Conservation (phyloP, 2,329 filamentous ascomycete species). For the Fusarium pseudoanthophilum region DNA sequence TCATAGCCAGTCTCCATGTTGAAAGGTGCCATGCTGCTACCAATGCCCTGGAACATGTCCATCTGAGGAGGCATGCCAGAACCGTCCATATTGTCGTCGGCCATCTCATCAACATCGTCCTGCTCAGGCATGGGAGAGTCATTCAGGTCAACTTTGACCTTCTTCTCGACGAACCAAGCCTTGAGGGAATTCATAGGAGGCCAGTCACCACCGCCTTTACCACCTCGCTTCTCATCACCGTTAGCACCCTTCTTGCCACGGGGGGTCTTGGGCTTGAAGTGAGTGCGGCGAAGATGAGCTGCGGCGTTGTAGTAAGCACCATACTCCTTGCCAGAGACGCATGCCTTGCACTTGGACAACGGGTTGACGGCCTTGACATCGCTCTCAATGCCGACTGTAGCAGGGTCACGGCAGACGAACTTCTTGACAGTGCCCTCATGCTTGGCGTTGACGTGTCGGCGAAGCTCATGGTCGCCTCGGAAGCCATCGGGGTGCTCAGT, state of each 20-base stretch:
- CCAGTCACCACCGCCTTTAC: constrained; percentile 51
- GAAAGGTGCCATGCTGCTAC: constrained; percentile 36
- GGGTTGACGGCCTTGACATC: constrained; percentile 68
- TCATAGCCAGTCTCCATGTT: constrained; percentile 39
- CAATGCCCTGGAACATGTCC: constrained; percentile 42
- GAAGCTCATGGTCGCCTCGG: constrained; percentile 85
- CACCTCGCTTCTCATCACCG: constrained; percentile 62
- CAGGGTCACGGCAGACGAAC: constrained; percentile 68
- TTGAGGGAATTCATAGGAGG: constrained; percentile 49
- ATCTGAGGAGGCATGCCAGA: constrained; percentile 25
- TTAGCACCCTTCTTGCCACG: constrained; percentile 56
- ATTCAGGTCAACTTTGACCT: constrained; percentile 55
- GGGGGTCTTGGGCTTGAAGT: constrained; percentile 77
- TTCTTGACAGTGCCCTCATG: constrained; percentile 69
- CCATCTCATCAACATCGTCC: constrained; percentile 46
- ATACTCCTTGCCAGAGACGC: constrained; percentile 80
- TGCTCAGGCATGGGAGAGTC: constrained; percentile 49
- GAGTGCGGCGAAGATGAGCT: constrained; percentile 85
- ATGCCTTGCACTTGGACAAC: constrained; percentile 85
- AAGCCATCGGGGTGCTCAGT: constrained; percentile 80
- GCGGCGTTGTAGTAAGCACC: constrained; percentile 95
- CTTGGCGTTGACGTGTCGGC: constrained; percentile 72
- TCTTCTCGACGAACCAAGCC: constrained; percentile 68
- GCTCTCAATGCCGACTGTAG: constrained; percentile 51
- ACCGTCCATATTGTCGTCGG: constrained; percentile 35